Evolutionary conservation across 2,329 filamentous ascomycete species (phyloP).

Genomic region (Aspergillus costaricaensis): DNA sequence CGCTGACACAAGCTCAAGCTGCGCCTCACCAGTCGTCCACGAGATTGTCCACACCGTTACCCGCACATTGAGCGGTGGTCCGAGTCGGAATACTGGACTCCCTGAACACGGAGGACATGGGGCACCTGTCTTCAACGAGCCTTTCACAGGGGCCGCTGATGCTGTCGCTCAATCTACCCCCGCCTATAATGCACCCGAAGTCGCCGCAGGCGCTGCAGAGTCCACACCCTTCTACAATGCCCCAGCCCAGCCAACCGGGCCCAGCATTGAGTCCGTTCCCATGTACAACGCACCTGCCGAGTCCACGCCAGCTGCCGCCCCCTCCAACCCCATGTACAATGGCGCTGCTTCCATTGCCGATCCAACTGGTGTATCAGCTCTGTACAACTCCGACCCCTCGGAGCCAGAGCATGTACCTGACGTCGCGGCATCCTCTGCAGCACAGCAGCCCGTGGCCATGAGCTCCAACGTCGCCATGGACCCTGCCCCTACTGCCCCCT

Average conservation of each 20-base stretch:
- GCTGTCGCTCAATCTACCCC: not conserved
- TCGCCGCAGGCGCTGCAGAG: not conserved
- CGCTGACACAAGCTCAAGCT: not conserved
- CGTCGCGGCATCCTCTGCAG: not conserved
- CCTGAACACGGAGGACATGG: not conserved
- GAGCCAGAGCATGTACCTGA: not conserved
- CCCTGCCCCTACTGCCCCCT: not conserved
- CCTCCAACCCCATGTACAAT: not conserved
- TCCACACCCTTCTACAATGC: not conserved
- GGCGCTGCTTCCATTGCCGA: not conserved
- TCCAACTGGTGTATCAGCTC: not conserved
- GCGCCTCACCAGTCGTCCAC: constrained; percentile 10
- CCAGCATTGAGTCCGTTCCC: not conserved
- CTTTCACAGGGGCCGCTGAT: not conserved
- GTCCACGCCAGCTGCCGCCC: not conserved
- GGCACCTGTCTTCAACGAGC: not conserved
- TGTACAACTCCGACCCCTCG: not conserved
- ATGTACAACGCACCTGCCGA: not conserved
- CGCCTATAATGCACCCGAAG: not conserved
- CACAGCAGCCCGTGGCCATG: not conserved
- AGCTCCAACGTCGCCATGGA: not conserved
- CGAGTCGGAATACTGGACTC: constrained; percentile 18
- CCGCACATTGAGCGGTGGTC: constrained; percentile 17
- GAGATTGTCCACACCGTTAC: constrained; percentile 33
- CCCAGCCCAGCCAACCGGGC: not conserved